Evolutionary conservation across 495 filamentous ascomycete species (phyloP), one percentile per base, ranked within the genome.

Genomic region (Friedmanniomyces simplex): DNA sequence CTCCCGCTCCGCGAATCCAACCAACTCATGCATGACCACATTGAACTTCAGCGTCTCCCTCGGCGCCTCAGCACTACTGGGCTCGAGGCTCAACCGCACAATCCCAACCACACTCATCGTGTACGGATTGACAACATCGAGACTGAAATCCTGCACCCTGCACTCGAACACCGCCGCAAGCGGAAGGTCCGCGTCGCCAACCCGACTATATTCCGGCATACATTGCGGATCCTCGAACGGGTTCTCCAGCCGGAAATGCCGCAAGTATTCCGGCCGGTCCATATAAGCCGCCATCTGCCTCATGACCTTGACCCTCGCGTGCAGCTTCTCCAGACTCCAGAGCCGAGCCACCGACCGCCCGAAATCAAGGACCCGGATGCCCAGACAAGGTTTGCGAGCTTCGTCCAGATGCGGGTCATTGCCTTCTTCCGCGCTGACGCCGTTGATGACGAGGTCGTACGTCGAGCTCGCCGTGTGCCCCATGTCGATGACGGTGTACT

Each of bases 1-100:
- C 72, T 99, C 93, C 60, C 91, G 83, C 72, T 99, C 93, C 0
- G 93, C 88, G 64, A 99, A 97, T 5, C 93, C 93, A 43, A 91
- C 72, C 82, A 99, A 84, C 64, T 97, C 89, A 66, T 93, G 90
- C 90, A 99, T 95, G 50, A 96, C 91, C 24, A 97, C 89, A 63
- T 97, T 99, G 73, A 97, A 99, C 68, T 97, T 97, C 54, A 99
- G 73, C 25, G 87, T 97, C 51, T 87, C 89, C 10, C 88, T 86
- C 26, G 91, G 93, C 24, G 91, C 89, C 67, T 94, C 86, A 8
- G 93, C 91, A 21, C 88, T 91, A 0, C 91, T 96, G 34, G 93
- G 93, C 65, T 97, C 93, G 11, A 99, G 74, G 1, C 91, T 91
- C 45, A 99, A 72, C 54, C 88, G 85, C 62, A 97, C 82, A 30